Percentiles rank a stretch among this genome's conserved stretches.
These are phyloP conservation scores for Dendrobium catenatum DNA, from an alignment of 106 monocot genomes.

Conservation along the genomic window DNA sequence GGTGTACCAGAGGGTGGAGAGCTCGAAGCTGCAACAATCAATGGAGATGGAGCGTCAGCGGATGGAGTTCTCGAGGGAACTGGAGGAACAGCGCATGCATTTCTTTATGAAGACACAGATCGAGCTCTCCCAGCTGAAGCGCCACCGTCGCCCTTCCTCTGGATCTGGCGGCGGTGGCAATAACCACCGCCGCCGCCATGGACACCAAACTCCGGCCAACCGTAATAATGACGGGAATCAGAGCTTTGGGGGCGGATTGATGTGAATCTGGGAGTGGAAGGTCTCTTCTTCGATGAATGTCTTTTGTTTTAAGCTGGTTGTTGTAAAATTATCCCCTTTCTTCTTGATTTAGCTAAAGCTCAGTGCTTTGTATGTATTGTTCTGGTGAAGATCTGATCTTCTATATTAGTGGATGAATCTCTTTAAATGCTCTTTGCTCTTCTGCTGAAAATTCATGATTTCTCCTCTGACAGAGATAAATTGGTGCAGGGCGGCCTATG, in stretches of 20 bases:
- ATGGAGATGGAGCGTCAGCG: conserved; percentile 68
- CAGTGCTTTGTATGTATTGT: no score
- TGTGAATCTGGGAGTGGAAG: background rate
- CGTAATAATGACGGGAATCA: background rate
- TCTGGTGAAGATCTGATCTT: no score
- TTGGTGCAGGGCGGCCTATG: no score
- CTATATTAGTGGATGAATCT: no score
- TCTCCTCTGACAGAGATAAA: no score
- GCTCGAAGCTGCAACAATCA: conserved; percentile 43
- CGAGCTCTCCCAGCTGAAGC: conserved; percentile 32
- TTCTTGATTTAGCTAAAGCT: no score
- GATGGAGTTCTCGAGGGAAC: conserved; percentile 53
- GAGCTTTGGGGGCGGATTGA: background rate
- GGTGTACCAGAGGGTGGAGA: conserved; percentile 74
- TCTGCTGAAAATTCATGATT: no score
- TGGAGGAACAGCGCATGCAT: conserved; percentile 70
- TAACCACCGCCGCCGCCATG: background rate
- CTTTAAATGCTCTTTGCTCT: no score
- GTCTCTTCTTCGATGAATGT: background rate
- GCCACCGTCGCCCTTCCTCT: background rate
- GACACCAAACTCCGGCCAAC: background rate
- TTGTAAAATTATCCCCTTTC: background rate
- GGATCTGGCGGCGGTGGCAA: background rate
- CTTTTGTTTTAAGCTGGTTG: background rate
- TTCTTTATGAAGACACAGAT: conserved; percentile 56